Base-by-base conservation (phyloP, 2,329 filamentous ascomycete genomes). In the Neonectria faginata region DNA sequence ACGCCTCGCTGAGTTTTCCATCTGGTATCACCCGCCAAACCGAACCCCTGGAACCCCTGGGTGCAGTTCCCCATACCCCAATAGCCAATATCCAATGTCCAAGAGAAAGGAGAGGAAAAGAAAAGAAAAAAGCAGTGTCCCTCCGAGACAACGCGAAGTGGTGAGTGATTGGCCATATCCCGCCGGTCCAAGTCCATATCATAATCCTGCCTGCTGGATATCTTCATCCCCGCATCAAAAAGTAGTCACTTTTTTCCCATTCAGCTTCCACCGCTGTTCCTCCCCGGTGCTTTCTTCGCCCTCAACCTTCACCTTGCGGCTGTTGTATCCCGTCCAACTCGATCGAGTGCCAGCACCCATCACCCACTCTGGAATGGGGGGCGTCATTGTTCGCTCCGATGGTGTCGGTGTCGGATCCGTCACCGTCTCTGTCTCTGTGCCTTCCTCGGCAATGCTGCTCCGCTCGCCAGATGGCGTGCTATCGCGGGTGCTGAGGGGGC, bases 291-390 rank as follows among this genome's bases (percentile, higher is more conserved):
- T 20, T 27, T 45, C 59, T 18, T 70, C 65, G 27, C 54, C 60
- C 51, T 70, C 67, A 11, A 54, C 53, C 52, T 53, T 68, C 20
- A 57, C 51, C 74, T 77, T 81, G 60, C 80, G 79, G 67, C 68
- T 80, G 58, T 81, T 78, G 66, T 85, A 85, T 16, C 79, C 81
- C n/a, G 78, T 73, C 69, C 86, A 76, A 71, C 83, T 87, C 27
- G 80, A 81, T 61, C 82, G 80, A 55, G 81, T 77, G n/a, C 85
- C 84, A 0, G 85, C 83, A 62, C 82, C 84, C 60, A 90, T 75
- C 39, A 89, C 83, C 83, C 86, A 90, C 7, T 88, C 86, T 0
- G 88, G 88, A 44, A 89, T 87, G 1, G 87, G 87, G 11, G 88
- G 86, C 10, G 86, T 88, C 79, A 89, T 81, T 42, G 81, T 82